Conservation (phyloP, 192 early-diverging fungal genomes). For the Haplosporangium gracile region DNA sequence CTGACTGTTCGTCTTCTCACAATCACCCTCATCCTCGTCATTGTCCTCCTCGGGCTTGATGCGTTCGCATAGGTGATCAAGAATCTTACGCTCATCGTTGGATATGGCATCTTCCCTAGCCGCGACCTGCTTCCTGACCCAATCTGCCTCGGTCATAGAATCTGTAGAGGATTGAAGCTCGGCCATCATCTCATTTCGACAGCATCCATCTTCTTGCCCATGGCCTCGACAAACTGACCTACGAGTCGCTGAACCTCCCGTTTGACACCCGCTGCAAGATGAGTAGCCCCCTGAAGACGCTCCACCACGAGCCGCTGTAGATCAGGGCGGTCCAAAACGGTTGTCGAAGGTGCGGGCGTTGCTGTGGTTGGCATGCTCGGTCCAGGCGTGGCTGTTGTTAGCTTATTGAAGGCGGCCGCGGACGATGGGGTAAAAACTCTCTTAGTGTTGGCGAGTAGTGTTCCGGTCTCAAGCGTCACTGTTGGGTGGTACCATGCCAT, state of each 20-base stretch:
- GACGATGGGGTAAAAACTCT: not conserved
- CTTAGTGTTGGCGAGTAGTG: not conserved
- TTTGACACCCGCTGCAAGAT: not conserved
- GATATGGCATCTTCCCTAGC: not conserved
- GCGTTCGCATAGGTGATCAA: not conserved
- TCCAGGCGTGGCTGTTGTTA: not conserved
- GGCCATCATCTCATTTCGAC: not conserved
- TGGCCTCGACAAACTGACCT: not conserved
- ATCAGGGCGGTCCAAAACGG: not conserved
- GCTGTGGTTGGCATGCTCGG: no score
- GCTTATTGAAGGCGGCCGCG: not conserved
- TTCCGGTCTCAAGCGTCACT: not conserved
- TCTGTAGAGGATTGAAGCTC: not conserved
- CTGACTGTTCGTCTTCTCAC: not conserved
- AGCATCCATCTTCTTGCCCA: not conserved
- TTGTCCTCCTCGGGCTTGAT: not conserved
- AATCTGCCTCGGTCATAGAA: not conserved
- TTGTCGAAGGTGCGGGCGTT: not conserved
- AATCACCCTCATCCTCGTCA: not conserved
- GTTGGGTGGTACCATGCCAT: not conserved
- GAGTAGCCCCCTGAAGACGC: conserved; percentile 8
- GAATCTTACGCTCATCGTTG: not conserved
- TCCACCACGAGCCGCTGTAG: not conserved
- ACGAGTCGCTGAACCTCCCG: not conserved
- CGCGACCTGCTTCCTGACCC: not conserved